A percentile compares a stretch with the other conserved stretches of the same genome.
phyloP scores from a whole-genome alignment of 108 stramenopile species.

The Chaetoceros tenuissimus region DNA sequence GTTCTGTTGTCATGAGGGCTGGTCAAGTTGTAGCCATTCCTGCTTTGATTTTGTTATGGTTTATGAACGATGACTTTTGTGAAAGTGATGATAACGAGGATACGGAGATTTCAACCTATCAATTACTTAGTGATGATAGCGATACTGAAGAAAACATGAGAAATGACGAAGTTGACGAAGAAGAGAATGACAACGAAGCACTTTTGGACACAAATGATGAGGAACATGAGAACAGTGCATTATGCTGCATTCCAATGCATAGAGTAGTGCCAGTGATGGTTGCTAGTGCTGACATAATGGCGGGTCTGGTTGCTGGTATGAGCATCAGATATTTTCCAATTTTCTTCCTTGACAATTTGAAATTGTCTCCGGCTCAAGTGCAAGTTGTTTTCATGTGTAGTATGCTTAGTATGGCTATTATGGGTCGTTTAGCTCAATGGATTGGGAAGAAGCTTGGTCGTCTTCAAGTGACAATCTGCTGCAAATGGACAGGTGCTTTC shows the following conservation, averaged over 20 bases:
- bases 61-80: conserved; percentile 16
- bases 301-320: conserved; percentile 53
- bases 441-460: conserved; percentile 9
- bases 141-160: conserved; percentile 3
- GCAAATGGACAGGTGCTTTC: no score
- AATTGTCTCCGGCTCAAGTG: conserved; percentile 38
- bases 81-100: conserved; percentile 2
- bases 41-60: conserved; percentile 13
- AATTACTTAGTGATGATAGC: no score
- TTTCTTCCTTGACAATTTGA: conserved; percentile 41
- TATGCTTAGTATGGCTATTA: conserved; percentile 18
- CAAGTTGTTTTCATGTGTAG: conserved; percentile 36
- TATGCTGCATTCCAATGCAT: conserved; percentile 5
- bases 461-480: no score
- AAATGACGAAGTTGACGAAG: no score
- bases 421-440: not conserved
- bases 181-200: no score
- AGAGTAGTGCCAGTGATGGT: conserved; percentile 24
- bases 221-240: not conserved
- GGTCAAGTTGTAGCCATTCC: conserved; percentile 27
- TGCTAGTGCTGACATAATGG: conserved; percentile 30
- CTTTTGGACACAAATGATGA: no score
- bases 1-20: conserved; percentile 21
- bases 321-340: conserved; percentile 66
- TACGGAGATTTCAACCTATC: not conserved